Evolutionary conservation across 2,329 filamentous ascomycete genomes (phyloP).

Genomic region (Clonostachys sp.): DNA sequence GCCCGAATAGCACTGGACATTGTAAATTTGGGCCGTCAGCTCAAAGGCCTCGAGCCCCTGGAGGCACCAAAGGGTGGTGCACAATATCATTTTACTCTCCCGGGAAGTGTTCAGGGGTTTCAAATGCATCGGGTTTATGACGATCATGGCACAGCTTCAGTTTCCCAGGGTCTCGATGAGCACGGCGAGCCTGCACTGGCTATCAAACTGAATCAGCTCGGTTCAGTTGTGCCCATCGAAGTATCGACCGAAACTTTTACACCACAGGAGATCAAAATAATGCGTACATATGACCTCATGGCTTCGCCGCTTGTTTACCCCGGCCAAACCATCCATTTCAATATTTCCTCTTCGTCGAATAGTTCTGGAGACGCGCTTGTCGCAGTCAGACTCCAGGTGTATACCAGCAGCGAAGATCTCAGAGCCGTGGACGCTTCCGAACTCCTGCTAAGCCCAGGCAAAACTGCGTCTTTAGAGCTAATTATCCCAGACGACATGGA

Average conservation of each 20-base stretch:
- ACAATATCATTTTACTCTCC: slow-evolving; percentile 27
- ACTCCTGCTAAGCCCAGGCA: too few species aligned
- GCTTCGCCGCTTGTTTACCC: slow-evolving; percentile 6
- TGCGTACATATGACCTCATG: slow-evolving; percentile 5
- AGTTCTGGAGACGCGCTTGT: too few species aligned
- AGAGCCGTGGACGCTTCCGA: too few species aligned
- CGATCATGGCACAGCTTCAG: too few species aligned
- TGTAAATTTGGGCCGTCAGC: slow-evolving; percentile 14
- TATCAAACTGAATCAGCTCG: not conserved
- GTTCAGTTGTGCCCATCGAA: not conserved
- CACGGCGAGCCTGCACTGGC: not conserved
- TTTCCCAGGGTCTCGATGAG: slow-evolving; percentile 5
- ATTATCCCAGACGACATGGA: not conserved
- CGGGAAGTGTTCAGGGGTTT: slow-evolving; percentile 28
- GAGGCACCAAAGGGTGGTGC: slow-evolving; percentile 13
- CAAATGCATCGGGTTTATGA: not conserved
- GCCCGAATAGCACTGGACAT: slow-evolving; percentile 21
- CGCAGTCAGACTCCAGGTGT: too few species aligned
- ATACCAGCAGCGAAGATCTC: too few species aligned
- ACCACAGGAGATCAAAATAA: slow-evolving; percentile 2
- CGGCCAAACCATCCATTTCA: slow-evolving; percentile 1
- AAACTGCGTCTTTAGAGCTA: too few species aligned
- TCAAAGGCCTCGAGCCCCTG: slow-evolving; percentile 11
- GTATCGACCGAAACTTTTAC: slow-evolving; percentile 5
- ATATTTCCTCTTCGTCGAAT: too few species aligned